Evolutionary conservation across 805 yeast species (phyloP).

Genomic region (Sugiyamaella lignohabitans): DNA sequence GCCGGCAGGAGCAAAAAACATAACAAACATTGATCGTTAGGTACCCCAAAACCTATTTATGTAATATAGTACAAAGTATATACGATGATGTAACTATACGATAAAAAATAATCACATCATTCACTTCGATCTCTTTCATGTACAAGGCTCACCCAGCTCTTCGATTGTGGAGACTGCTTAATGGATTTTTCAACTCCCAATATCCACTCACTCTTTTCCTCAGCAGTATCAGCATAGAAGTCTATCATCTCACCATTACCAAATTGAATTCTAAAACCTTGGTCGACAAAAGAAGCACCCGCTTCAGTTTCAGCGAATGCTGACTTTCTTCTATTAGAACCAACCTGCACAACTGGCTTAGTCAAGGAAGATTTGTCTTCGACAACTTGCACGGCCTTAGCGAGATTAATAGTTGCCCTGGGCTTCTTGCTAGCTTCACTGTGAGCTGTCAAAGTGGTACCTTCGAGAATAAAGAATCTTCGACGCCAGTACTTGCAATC

Average conservation of each 20-base stretch:
- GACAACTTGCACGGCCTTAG: slow-evolving; percentile 50
- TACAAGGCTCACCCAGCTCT: slow-evolving; percentile 21
- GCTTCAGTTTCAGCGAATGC: slow-evolving; percentile 51
- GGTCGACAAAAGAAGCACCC: slow-evolving; percentile 35
- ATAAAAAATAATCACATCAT: too few species aligned
- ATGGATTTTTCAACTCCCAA: slow-evolving; percentile 32
- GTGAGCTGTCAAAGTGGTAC: slow-evolving; percentile 67
- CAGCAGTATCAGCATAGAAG: slow-evolving; percentile 72
- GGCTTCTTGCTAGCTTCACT: slow-evolving; percentile 65
- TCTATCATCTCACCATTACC: slow-evolving; percentile 75
- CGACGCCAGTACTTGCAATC: slow-evolving; percentile 71
- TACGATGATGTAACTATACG: too few species aligned
- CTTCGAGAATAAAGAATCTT: slow-evolving; percentile 68
- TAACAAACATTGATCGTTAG: too few species aligned
- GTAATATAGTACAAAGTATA: too few species aligned
- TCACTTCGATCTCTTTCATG: not conserved
- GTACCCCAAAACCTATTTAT: too few species aligned
- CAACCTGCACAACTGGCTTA: slow-evolving; percentile 26
- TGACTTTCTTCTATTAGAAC: slow-evolving; percentile 26
- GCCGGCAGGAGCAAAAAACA: too few species aligned
- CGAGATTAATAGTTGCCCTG: slow-evolving; percentile 58
- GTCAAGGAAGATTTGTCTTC: slow-evolving; percentile 36
- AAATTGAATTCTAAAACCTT: slow-evolving; percentile 69
- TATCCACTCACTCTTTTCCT: slow-evolving; percentile 63
- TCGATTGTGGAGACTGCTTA: slow-evolving; percentile 5